Evolutionary conservation across 2,329 filamentous ascomycete genomes (phyloP), one percentile per base, ranked within the genome.

Genomic region (Claviceps arundinis): DNA sequence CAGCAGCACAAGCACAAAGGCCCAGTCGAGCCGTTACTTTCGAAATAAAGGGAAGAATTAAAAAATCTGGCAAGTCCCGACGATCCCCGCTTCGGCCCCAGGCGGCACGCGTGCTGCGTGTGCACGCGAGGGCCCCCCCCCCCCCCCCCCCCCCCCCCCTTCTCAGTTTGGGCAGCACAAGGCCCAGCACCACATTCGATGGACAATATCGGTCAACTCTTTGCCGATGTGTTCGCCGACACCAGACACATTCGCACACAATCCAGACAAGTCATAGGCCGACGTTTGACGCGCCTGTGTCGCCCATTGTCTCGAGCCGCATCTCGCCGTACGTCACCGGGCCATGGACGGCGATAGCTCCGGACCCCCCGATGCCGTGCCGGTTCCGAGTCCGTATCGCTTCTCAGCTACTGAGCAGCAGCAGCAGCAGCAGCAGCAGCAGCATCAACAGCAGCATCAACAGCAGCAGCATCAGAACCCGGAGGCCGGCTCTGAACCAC

Each of bases 181-280:
- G 47, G 37, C 41, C 41, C 41, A 43, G 41, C 50, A 52, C 14
- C 50, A 43, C 45, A 40, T n/a, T 42, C 51, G 37, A 50, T 37
- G 48, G 24, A 17, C 30, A n/a, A n/a, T n/a, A 40, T 54, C 53
- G 53, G 53, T 50, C 26, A 54, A 54, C 47, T 48, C 50, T 52
- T 54, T 52, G 47, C 50, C 50, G 47, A 52, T 37, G 51, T 44
- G 53, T 54, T 54, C 47, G 53, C 53, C 53, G 53, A 54, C 47
- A 52, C 50, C 47, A 45, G 43, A 45, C 43, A 45, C 43, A 38
- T 50, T 54, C 38, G 37, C 26, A 52, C 50, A 37, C 43, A 38
- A 52, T 54, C 43, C 50, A 54, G 42, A 52, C 42, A 45, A 30
- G 24, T 30, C 17, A 37, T 54, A 52, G 50, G 53, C 53, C 53